Conservation (phyloP, 345 rosid genomes). For the Dimocarpus longan region DNA sequence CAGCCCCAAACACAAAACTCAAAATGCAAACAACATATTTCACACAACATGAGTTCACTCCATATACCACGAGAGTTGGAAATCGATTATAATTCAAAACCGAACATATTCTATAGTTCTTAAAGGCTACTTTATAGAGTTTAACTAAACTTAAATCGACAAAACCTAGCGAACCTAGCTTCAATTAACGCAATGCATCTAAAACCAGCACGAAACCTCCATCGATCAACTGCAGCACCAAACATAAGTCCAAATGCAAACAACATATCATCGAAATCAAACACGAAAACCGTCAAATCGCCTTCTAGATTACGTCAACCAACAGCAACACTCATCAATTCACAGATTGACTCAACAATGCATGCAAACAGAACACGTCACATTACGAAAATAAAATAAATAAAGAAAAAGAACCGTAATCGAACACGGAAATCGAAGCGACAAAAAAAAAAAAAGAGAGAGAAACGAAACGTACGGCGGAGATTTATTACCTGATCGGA, state of each 20-base stretch:
- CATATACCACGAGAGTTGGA: neutral
- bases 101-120: neutral
- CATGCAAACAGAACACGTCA: constrained; percentile 2
- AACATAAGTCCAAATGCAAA: neutral
- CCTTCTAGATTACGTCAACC: neutral
- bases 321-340: neutral
- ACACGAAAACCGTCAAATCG: neutral
- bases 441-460: neutral
- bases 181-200: neutral
- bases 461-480: constrained; percentile 4
- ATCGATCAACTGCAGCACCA: neutral
- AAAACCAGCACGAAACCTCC: neutral
- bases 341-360: neutral
- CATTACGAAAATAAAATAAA: neutral
- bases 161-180: neutral
- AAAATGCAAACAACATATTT: too few species aligned
- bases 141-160: neutral
- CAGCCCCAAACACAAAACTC: too few species aligned
- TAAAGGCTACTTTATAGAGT: neutral
- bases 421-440: neutral
- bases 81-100: neutral
- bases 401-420: neutral
- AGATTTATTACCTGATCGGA: constrained; percentile 35
- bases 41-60: neutral
- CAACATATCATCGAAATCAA: neutral